Percentiles rank a stretch among this genome's conserved stretches.
phyloP scores from a whole-genome alignment of 257 asterid genomes.

The Plectranthus barbatus region DNA sequence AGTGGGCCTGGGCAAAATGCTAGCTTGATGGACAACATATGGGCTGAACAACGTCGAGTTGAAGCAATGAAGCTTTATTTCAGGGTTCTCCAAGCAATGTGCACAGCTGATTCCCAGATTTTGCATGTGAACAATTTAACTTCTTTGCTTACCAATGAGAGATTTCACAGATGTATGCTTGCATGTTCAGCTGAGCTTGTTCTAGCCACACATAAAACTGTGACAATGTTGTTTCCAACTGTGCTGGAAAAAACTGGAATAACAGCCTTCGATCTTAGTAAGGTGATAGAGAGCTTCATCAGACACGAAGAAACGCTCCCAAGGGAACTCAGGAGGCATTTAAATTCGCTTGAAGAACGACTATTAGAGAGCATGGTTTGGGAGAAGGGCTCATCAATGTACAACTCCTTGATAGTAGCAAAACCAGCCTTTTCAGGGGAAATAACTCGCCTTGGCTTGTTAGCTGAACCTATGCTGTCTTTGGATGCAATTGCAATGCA shows the following conservation, averaged over 20 bases:
- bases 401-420: conserved; percentile 87
- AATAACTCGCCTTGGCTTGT: conserved; percentile 74
- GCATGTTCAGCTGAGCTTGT: conserved; percentile 99
- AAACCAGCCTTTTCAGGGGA: conserved; percentile 76
- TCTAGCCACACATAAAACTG: conserved; percentile 98
- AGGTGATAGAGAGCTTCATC: conserved; percentile 96
- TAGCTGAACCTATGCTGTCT: conserved; percentile 98
- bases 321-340: conserved; percentile 87
- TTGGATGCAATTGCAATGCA: conserved; percentile 92
- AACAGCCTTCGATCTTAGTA: conserved; percentile 94
- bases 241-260: conserved; percentile 96
- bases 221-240: conserved; percentile 91
- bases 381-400: conserved; percentile 99
- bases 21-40: conserved; percentile 79
- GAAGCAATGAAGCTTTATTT: conserved; percentile 89
- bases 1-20: conserved; percentile 78
- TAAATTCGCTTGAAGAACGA: conserved; percentile 93
- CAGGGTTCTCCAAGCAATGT: conserved; percentile 89
- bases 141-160: conserved; percentile 80
- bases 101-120: conserved; percentile 80
- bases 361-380: conserved; percentile 95
- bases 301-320: conserved; percentile 98
- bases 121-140: conserved; percentile 72
- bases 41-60: conserved; percentile 94
- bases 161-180: conserved; percentile 98